phyloP scores from a whole-genome alignment of 805 yeast species.

The Saccharomycopsis fibuligera region DNA sequence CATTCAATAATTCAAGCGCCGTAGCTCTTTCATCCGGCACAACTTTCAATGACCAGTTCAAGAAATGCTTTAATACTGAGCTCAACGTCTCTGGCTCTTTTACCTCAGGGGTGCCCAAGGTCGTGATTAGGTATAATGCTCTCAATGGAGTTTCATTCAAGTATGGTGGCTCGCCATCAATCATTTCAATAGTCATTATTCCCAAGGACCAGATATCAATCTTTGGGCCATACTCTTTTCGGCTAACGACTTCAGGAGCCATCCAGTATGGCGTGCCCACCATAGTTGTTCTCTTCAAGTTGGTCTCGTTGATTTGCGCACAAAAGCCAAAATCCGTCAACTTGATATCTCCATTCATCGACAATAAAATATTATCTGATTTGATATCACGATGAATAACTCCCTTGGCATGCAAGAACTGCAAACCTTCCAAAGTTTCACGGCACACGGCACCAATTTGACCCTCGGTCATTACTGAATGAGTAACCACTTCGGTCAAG shows the following conservation, averaged over 20 bases:
- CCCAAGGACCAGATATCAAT: slow-evolving; percentile 98
- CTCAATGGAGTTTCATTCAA: slow-evolving; percentile 91
- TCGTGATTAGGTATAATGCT: slow-evolving; percentile 89
- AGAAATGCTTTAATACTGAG: slow-evolving; percentile 56
- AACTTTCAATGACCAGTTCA: slow-evolving; percentile 75
- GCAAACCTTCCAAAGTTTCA: slow-evolving; percentile 81
- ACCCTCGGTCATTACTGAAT: slow-evolving; percentile 80
- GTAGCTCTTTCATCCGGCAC: slow-evolving; percentile 76
- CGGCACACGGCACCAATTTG: slow-evolving; percentile 94
- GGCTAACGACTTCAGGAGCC: slow-evolving; percentile 98
- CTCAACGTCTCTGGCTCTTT: slow-evolving; percentile 80
- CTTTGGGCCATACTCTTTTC: slow-evolving; percentile 93
- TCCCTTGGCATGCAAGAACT: slow-evolving; percentile 84
- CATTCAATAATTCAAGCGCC: slow-evolving; percentile 64
- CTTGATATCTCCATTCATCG: slow-evolving; percentile 82
- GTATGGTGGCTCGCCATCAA: slow-evolving; percentile 98
- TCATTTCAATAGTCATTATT: slow-evolving; percentile 97
- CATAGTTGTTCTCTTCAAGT: slow-evolving; percentile 90
- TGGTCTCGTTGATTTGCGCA: slow-evolving; percentile 80
- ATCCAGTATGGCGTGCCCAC: slow-evolving; percentile 99
- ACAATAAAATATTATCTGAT: slow-evolving; percentile 83
- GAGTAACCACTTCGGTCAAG: slow-evolving; percentile 90
- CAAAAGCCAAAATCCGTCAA: slow-evolving; percentile 96
- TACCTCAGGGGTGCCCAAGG: slow-evolving; percentile 91
- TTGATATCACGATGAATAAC: slow-evolving; percentile 95